phyloP scores from a whole-genome alignment of 2,329 filamentous ascomycete genomes.

The Hypoxylon sp. region DNA sequence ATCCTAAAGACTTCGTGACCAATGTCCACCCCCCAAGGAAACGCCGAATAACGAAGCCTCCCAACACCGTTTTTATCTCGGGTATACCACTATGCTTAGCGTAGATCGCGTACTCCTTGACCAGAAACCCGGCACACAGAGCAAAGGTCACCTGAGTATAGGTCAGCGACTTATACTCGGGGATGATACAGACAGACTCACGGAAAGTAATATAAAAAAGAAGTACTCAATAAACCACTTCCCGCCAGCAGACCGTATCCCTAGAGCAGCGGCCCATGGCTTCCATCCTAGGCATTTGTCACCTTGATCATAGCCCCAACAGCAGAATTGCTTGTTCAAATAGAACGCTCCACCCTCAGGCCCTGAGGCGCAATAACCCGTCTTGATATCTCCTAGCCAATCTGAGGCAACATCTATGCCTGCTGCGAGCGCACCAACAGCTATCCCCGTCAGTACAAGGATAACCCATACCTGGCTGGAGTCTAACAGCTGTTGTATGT shows the following conservation, averaged over 20 bases:
- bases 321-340: constrained; percentile 92
- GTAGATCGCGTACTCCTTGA: constrained; percentile 86
- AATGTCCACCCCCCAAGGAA: constrained; percentile 93
- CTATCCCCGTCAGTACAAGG: constrained; percentile 85
- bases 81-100: constrained; percentile 97
- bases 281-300: constrained; percentile 90
- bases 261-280: constrained; percentile 83
- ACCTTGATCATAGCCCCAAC: constrained; percentile 88
- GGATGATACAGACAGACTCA: constrained; percentile 60
- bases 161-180: constrained; percentile 42
- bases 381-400: constrained; percentile 94
- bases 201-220: constrained; percentile 87
- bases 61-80: constrained; percentile 96
- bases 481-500: constrained; percentile 81
- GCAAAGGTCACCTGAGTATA: constrained; percentile 78
- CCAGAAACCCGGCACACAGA: constrained; percentile 80
- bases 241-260: constrained; percentile 74
- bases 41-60: constrained; percentile 90
- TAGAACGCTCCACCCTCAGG: constrained; percentile 89
- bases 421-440: constrained; percentile 87
- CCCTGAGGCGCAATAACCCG: constrained; percentile 84
- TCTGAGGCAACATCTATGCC: constrained; percentile 91
- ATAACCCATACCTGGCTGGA: constrained; percentile 93
- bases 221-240: constrained; percentile 89
- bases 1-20: constrained; percentile 87